phyloP scores from a whole-genome alignment of 2,329 filamentous ascomycete genomes.

The Ceratocystis colombiana region DNA sequence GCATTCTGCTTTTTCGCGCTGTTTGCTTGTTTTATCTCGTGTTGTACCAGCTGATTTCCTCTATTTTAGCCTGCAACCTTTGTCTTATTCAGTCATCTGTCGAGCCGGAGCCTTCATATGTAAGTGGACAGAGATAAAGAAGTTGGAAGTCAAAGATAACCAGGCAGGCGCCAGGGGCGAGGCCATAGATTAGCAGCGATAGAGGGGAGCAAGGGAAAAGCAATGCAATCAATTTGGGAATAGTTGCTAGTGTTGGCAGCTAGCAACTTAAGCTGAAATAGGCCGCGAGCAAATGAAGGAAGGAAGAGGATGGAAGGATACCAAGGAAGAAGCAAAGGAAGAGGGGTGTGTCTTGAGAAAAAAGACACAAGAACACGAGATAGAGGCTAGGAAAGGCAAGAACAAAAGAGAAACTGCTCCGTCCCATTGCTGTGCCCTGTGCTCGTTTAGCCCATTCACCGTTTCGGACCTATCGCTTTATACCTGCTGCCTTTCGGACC shows the following conservation, averaged over 20 bases:
- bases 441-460: constrained; percentile 7
- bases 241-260: background rate
- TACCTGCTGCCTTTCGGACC: background rate
- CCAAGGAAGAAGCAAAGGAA: background rate
- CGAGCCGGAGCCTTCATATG: no score
- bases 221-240: no score
- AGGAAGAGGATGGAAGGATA: background rate
- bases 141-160: no score
- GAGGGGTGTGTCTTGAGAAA: background rate
- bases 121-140: no score
- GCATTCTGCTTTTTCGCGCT: no score
- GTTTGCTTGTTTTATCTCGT: background rate
- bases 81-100: background rate
- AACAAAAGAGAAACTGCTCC: background rate
- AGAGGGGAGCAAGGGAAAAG: no score
- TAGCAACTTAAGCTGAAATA: background rate
- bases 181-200: no score
- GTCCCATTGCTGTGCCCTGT: background rate
- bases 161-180: no score
- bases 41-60: background rate
- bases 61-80: background rate
- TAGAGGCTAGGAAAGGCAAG: background rate
- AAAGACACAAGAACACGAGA: no score
- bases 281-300: background rate
- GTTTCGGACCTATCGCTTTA: constrained; percentile 10